phyloP scores from a whole-genome alignment of 228 moss, liverwort and hornwort species.

The Sphagnum fallax region DNA sequence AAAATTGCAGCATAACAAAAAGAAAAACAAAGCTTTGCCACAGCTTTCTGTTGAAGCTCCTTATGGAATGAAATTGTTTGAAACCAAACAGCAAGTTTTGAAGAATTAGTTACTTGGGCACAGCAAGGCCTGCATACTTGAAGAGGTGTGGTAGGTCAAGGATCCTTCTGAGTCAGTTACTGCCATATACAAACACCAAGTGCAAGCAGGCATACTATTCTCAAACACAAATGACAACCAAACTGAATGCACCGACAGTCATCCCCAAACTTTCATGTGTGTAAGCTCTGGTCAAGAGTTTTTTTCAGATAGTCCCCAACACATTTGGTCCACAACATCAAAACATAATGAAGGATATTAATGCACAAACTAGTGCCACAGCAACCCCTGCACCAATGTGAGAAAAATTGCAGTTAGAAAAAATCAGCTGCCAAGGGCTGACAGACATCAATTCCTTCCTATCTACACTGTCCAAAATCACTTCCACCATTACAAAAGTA shows the following conservation, averaged over 20 bases:
- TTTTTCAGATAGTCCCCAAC: too few species aligned
- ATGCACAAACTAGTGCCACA: constrained; percentile 91
- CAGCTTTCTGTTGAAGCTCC: too few species aligned
- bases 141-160: constrained; percentile 78
- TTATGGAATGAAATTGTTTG: neutral
- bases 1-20: too few species aligned
- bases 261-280: too few species aligned
- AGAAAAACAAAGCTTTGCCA: too few species aligned
- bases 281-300: too few species aligned
- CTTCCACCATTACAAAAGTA: too few species aligned
- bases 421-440: too few species aligned
- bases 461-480: too few species aligned
- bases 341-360: constrained; percentile 54
- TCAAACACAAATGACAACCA: neutral
- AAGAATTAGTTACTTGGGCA: constrained; percentile 58
- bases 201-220: neutral
- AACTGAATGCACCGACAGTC: too few species aligned
- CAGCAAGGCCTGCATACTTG: constrained; percentile 95
- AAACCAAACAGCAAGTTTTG: neutral
- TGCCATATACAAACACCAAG: too few species aligned
- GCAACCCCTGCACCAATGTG: constrained; percentile 65
- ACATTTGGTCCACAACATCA: constrained; percentile 2
- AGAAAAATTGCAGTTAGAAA: constrained; percentile 19
- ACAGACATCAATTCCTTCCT: too few species aligned
- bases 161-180: constrained; percentile 11